Base-by-base conservation (phyloP, 140 eudicot species). In the Flaveria floridana region DNA sequence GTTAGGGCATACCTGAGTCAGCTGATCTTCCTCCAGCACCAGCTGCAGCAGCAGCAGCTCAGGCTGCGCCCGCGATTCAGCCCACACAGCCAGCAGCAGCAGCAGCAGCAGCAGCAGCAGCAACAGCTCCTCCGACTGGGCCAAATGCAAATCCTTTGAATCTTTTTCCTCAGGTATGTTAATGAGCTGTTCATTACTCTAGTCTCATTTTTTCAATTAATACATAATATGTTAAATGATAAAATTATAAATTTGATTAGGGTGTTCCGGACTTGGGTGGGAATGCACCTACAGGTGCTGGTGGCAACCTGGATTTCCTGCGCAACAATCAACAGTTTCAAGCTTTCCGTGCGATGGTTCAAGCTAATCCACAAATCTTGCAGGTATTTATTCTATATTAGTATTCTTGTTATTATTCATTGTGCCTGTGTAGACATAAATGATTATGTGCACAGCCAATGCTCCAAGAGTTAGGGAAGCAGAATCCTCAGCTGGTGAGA, bases 401-500 rank as follows among this genome's bases (percentile, higher is more conserved):
- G 13, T 19, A 2, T 15, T 14, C 55, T 11, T 50, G 12, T 57
- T 6, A 11, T 19, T 21, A 57, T n/a, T 3, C 11, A 12, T n/a
- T 7, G 23, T 56, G 6, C 11, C 10, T 55, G 8, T n/a, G 19
- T 72, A 14, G 8, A 19, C 7, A 21, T 34, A 0, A n/a, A 19
- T 68, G 18, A 7, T 65, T 57, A 23, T 76, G 44, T 76, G 52
- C 26, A 50, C 87, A 93, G 96, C 91, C 98, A 28, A 90, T 93
- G 98, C 97, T 93, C 73, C 97, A 90, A 79, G 98, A 90, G 79
- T 77, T 93, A 34, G 96, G 96, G 67, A 93, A 85, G 78, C 98
- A 92, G 76, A 92, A 92, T 59, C 98, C 97, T 53, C 87, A 92
- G 16, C 68, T 92, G 55, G 80, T 90, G 79, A 85, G 96, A 62